These are phyloP conservation scores for Mycena floridula DNA, from an alignment of 768 basidiomycete genomes.

Conservation along the genomic window DNA sequence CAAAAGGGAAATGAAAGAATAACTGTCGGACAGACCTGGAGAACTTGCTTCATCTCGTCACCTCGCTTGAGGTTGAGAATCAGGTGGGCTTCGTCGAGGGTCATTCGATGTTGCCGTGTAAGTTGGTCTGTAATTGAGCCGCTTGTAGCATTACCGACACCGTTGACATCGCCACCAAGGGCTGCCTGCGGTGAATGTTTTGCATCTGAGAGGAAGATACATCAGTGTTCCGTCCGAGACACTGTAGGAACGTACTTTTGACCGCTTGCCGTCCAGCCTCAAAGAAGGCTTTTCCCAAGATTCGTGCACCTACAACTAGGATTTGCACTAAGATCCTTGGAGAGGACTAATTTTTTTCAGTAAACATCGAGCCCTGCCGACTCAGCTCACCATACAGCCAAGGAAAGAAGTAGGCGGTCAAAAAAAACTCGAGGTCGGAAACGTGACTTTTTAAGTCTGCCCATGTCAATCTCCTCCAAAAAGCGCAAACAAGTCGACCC, in stretches of 20 bases:
- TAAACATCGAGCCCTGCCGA: neutral
- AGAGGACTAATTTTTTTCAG: constrained; percentile 48
- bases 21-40: constrained; percentile 49
- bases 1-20: constrained; percentile 1
- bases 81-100: constrained; percentile 88
- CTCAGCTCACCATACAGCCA: no score
- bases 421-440: neutral
- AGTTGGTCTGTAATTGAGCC: constrained; percentile 75
- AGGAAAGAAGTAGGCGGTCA: neutral
- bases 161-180: constrained; percentile 62
- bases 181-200: constrained; percentile 70
- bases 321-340: constrained; percentile 73
- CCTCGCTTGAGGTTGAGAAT: constrained; percentile 85
- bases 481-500: no score
- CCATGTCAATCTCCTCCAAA: no score
- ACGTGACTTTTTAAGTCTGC: neutral
- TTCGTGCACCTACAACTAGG: constrained; percentile 66
- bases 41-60: constrained; percentile 58
- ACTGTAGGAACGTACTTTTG: constrained; percentile 60
- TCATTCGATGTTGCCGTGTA: constrained; percentile 86
- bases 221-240: neutral
- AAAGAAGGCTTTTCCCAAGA: constrained; percentile 85
- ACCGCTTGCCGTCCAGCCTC: constrained; percentile 91
- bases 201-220: constrained; percentile 52
- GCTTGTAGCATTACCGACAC: constrained; percentile 68